phyloP scores from a whole-genome alignment of 352 stramenopile genomes.

The Lagenidium sp. region DNA sequence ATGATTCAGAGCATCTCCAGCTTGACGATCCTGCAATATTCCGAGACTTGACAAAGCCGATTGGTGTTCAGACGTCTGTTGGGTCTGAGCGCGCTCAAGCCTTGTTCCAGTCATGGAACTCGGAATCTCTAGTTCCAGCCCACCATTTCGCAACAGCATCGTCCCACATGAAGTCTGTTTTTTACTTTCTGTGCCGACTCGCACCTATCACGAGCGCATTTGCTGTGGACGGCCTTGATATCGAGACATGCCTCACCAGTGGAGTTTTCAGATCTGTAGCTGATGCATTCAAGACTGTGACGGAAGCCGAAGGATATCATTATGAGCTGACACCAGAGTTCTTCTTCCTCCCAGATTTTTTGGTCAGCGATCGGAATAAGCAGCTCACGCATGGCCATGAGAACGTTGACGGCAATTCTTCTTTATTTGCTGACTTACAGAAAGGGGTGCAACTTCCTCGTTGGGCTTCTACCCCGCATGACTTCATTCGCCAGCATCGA shows the following conservation, averaged over 20 bases:
- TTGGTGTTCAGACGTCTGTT: conserved; percentile 85
- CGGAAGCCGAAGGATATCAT: conserved; percentile 38
- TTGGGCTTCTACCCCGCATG: conserved; percentile 93
- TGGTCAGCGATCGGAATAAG: conserved; percentile 61
- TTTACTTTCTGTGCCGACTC: conserved; percentile 68
- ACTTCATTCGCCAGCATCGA: conserved; percentile 95
- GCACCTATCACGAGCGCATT: conserved; percentile 54
- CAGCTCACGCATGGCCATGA: conserved; percentile 35
- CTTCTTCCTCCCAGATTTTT: conserved; percentile 69
- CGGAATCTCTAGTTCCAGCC: conserved; percentile 42
- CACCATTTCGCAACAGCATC: conserved; percentile 71
- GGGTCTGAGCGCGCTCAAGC: conserved; percentile 30
- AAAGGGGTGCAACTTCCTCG: conserved; percentile 89
- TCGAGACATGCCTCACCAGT: conserved; percentile 1
- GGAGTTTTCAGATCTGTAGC: conserved; percentile 51
- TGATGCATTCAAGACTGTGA: conserved; percentile 48
- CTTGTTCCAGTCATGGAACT: conserved; percentile 33
- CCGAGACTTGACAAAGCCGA: conserved; percentile 95
- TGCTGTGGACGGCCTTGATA: conserved; percentile 15
- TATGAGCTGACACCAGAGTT: conserved; percentile 79
- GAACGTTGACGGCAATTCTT: conserved; percentile 8
- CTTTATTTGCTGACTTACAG: conserved; percentile 35
- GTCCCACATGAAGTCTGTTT: conserved; percentile 59
- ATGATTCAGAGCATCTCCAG: conserved; percentile 90
- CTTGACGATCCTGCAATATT: conserved; percentile 91